Evolutionary conservation across 106 monocot genomes (phyloP), one percentile per base, ranked within the genome.

Genomic region (Platanthera guangdongensis): DNA sequence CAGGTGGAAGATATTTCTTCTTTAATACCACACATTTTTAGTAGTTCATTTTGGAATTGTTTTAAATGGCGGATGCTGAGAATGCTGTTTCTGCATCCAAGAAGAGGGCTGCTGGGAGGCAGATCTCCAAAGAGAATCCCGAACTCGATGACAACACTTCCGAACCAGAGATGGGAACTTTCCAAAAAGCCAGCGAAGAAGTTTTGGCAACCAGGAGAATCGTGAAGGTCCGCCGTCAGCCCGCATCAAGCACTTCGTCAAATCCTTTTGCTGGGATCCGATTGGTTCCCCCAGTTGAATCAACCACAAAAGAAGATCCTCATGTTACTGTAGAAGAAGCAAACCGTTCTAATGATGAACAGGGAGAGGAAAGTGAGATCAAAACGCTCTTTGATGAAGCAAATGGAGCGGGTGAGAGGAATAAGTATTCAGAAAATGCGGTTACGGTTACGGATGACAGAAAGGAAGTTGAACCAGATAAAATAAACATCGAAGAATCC

Each of bases 151-250:
- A 92, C 16, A 85, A 89, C 78, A 79, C 72, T 72, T 74, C 92
- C 67, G 95, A 95, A 60, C 74, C 81, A 47, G 92, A 97, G 73
- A 86, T 90, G 84, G 97, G 94, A 22, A 90, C 92, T 69, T 97
- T 97, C 72, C 72, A 85, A 73, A 87, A 60, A 76, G 97, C 97
- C 78, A 89, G 84, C 76, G 89, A 94, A 48, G 97, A 97, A 79
- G 91, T 97, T 11, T 78, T 97, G 80, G 93, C 97, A 55, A 83
- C 84, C 18, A 90, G 97, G 80, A 87, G 84, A 80, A 97, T 94
- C 55, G 88, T 97, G 55, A 97, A 91, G 75, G 97, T 91, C 47
- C 88, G 87, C 1, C 89, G 94, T 50, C 67, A 78, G 57, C 78
- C 82, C 11, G 10, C 73, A 76, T 12, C 84, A 77, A 45, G 70